Base-by-base conservation (phyloP, 192 early-diverging fungal genomes). In the Gonapodya prolifera region DNA sequence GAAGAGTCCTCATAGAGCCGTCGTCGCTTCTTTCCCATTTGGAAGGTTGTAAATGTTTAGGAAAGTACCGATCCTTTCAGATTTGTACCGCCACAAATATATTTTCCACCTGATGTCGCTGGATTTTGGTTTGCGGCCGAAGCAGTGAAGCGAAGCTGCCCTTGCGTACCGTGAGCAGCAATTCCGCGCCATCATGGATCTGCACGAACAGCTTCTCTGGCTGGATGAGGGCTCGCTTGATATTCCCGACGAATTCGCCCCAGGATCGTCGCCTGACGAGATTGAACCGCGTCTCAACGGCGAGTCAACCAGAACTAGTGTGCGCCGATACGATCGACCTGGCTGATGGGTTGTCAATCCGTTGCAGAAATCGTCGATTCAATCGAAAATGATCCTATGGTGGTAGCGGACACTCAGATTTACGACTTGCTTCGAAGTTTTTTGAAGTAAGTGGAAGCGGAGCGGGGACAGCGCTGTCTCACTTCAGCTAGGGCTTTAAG, bases 401-500 rank as follows among this genome's bases (percentile, higher is more conserved):
- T 81, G 30, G 83, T 87, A 32, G 16, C 79, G 33, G 34, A 75
- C 31, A 77, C 73, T 2, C 2, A 30, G 18, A 77, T 85, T 1
- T 93, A 89, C 82, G 92, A 91, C 78, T 80, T 84, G 45, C 80
- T 91, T 30, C 79, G 86, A n/a, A 92, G 91, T 77, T 91, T 91
- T 75, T 82, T 94, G 77, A 91, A 90, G 91, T 93, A 89, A 82
- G 70, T 87, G 84, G 77, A 69, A 75, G 33, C 81, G 91, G 69
- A 87, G 88, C 79, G 86, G 89, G 75, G 89, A 89, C 80, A 80
- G 91, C 36, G 70, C 89, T 78, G 30, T 82, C 79, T 32, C 79
- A 81, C 76, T 88, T 77, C 87, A 81, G 85, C 77, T 81, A 80
- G 69, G 77, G 61, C 35, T 70, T 81, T 31, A 34, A 61, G 1